These are phyloP conservation scores for Bipolaris bicolor DNA, from an alignment of 2,329 filamentous ascomycete genomes.

Conservation along the genomic window DNA sequence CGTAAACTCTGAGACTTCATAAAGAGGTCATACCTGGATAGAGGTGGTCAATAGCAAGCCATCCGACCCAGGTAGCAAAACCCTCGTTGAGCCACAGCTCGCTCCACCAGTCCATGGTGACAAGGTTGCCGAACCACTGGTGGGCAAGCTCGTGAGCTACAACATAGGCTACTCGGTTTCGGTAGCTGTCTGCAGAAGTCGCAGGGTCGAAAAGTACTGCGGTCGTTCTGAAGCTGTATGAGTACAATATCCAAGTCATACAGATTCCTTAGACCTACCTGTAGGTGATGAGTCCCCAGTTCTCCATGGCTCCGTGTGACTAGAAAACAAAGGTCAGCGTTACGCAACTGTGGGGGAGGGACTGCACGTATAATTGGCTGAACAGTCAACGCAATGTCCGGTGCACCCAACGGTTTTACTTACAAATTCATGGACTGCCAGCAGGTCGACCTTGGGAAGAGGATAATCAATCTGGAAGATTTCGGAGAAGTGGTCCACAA, in stretches of 20 bases:
- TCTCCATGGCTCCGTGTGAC: slow-evolving; percentile 90
- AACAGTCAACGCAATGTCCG: slow-evolving; percentile 27
- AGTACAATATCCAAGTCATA: neutral
- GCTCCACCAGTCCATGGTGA: slow-evolving; percentile 97
- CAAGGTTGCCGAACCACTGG: slow-evolving; percentile 94
- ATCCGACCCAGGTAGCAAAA: slow-evolving; percentile 98
- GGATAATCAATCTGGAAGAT: slow-evolving; percentile 89
- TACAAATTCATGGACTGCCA: slow-evolving; percentile 94
- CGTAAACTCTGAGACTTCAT: neutral
- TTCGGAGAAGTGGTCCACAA: slow-evolving; percentile 96
- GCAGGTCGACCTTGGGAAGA: slow-evolving; percentile 91
- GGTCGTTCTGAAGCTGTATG: slow-evolving; percentile 63
- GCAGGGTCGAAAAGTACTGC: slow-evolving; percentile 95
- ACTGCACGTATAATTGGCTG: slow-evolving; percentile 53
- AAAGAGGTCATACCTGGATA: slow-evolving; percentile 67
- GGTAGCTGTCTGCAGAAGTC: slow-evolving; percentile 86
- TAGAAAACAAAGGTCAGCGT: slow-evolving; percentile 54
- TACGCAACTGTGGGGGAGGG: slow-evolving; percentile 15
- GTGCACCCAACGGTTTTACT: slow-evolving; percentile 39
- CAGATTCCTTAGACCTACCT: slow-evolving; percentile 51
- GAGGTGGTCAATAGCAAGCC: slow-evolving; percentile 87
- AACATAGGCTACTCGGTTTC: slow-evolving; percentile 93
- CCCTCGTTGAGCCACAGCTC: slow-evolving; percentile 91
- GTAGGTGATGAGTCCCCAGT: slow-evolving; percentile 97
- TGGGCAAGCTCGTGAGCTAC: slow-evolving; percentile 98